These are phyloP conservation scores for Trichosanthes truncata DNA, from an alignment of 306 rosid genomes.

Conservation along the genomic window DNA sequence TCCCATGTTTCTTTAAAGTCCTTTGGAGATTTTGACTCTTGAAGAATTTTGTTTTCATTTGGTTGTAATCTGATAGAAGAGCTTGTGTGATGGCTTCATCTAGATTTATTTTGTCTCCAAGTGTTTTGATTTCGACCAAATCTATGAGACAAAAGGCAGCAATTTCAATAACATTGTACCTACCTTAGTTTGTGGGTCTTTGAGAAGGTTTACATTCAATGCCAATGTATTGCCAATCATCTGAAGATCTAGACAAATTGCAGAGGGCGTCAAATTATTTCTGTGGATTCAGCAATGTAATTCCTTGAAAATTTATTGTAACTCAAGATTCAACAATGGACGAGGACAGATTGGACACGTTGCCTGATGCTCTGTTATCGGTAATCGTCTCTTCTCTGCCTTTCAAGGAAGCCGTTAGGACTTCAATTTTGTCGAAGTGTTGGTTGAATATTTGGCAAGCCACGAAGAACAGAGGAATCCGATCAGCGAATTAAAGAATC, in stretches of 20 bases:
- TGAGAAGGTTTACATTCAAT: constrained; percentile 66
- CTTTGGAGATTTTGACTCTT: constrained; percentile 28
- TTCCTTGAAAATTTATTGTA: constrained; percentile 49
- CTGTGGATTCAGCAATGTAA: constrained; percentile 28
- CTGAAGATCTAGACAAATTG: constrained; percentile 67
- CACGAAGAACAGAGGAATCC: not conserved
- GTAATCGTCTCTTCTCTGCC: constrained; percentile 14
- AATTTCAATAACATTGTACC: constrained; percentile 40
- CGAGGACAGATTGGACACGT: not conserved
- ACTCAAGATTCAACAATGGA: constrained; percentile 53
- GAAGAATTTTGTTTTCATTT: too few relatives aligned
- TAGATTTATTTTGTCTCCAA: constrained; percentile 16
- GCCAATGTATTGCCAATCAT: constrained; percentile 84
- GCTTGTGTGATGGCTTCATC: constrained; percentile 46
- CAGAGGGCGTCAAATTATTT: constrained; percentile 34
- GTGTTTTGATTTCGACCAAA: constrained; percentile 37
- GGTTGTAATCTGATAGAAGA: constrained; percentile 49
- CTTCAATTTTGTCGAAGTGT: constrained; percentile 14
- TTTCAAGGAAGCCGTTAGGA: constrained; percentile 22
- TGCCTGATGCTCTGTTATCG: constrained; percentile 4
- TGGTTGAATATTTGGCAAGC: constrained; percentile 17
- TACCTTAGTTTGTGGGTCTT: constrained; percentile 44
- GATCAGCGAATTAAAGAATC: not conserved
- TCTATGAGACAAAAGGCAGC: constrained; percentile 36
- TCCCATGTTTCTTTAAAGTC: constrained; percentile 44